phyloP scores from a whole-genome alignment of 768 basidiomycete species.

The Suillus placidus region DNA sequence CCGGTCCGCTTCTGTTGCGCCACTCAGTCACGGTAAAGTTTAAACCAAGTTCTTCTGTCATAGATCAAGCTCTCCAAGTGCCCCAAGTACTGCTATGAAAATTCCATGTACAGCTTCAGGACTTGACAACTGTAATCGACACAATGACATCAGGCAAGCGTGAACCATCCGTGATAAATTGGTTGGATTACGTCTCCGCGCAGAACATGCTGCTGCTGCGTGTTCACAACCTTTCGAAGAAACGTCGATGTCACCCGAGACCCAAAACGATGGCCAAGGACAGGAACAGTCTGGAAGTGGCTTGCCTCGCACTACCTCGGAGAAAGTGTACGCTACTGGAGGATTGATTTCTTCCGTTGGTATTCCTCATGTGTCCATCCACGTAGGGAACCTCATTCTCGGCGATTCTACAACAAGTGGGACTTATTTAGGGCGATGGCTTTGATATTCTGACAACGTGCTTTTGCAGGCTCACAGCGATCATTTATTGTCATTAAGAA shows the following conservation, averaged over 20 bases:
- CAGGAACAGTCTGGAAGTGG: background rate
- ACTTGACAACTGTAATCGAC: background rate
- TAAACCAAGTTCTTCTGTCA: too few species aligned
- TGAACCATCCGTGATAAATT: background rate
- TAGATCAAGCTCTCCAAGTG: background rate
- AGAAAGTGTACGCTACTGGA: background rate
- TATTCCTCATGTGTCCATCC: conserved; percentile 75
- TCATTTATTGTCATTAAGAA: conserved; percentile 95
- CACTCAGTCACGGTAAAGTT: too few species aligned
- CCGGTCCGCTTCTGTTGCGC: too few species aligned
- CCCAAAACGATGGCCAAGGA: background rate
- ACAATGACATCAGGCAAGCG: background rate
- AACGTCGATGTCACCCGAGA: background rate
- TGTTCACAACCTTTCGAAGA: background rate
- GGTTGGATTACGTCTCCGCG: background rate
- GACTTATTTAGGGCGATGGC: conserved; percentile 34
- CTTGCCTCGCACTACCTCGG: background rate
- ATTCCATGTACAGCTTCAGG: background rate
- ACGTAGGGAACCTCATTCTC: conserved; percentile 67
- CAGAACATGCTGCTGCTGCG: background rate
- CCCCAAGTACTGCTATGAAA: background rate
- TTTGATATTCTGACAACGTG: conserved; percentile 18
- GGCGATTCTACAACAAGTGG: conserved; percentile 71
- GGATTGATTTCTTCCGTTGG: conserved; percentile 55
- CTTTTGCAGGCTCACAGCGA: conserved; percentile 69